Conservation (phyloP, 2,329 filamentous ascomycete genomes). For the Parasarocladium wereldwijsianum region DNA sequence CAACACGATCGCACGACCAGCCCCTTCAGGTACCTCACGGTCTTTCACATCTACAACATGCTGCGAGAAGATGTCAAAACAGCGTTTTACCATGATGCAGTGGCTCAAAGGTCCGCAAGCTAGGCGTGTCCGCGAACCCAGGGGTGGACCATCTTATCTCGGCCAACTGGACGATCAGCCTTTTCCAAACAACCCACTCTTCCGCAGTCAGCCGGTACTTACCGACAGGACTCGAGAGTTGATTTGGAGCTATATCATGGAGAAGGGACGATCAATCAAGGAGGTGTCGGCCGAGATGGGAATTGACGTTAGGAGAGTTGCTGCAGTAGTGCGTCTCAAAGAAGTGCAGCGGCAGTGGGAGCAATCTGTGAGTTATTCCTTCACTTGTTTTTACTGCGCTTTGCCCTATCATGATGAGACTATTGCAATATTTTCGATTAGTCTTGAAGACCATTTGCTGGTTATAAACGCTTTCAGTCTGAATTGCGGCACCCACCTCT, state of each 20-base stretch:
- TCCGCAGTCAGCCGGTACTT: constrained; percentile 58
- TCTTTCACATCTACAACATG: constrained; percentile 25
- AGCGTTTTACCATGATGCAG: constrained; percentile 21
- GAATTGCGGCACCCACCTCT: constrained; percentile 10
- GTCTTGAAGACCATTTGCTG: constrained; percentile 95
- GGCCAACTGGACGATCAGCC: constrained; percentile 31
- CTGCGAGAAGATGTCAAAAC: constrained; percentile 20
- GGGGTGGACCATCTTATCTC: constrained; percentile 21
- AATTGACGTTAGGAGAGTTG: constrained; percentile 72
- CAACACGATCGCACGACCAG: constrained; percentile 10
- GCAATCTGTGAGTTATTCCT: constrained; percentile 47
- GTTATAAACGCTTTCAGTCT: constrained; percentile 49
- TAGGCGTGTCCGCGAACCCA: constrained; percentile 8
- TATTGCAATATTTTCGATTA: constrained; percentile 84
- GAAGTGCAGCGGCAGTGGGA: constrained; percentile 71
- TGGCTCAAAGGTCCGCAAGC: constrained; percentile 17
- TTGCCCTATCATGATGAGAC: constrained; percentile 35
- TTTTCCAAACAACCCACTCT: constrained; percentile 61
- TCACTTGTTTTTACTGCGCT: constrained; percentile 5
- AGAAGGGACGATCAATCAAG: constrained; percentile 54
- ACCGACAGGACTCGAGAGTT: constrained; percentile 57
- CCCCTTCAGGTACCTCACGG: constrained; percentile 10
- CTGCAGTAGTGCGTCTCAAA: constrained; percentile 73
- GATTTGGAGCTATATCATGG: constrained; percentile 56
- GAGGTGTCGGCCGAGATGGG: constrained; percentile 62